Evolutionary conservation across 371 early-diverging fungal species (phyloP).

Genomic region (Rhizopus stolonifer): DNA sequence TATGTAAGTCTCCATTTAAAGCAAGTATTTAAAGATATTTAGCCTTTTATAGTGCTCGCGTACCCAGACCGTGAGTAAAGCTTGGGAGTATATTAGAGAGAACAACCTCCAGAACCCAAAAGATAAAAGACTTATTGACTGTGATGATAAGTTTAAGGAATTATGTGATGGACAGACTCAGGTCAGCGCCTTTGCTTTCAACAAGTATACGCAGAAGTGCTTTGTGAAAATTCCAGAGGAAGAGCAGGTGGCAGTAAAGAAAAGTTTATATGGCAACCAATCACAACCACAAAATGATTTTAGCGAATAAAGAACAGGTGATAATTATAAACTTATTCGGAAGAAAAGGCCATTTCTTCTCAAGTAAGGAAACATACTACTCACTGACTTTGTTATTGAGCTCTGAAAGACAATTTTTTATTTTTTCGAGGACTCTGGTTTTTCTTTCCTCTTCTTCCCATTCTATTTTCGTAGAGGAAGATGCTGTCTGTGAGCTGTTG

Average conservation of each 20-base stretch:
- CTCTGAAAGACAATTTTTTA: too few relatives aligned
- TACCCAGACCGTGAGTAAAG: conserved; percentile 41
- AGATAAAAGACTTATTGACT: conserved; percentile 36
- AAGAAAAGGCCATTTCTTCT: too few relatives aligned
- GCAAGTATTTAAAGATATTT: conserved; percentile 1
- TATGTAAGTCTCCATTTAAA: conserved; percentile 2
- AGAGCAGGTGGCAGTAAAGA: conserved; percentile 12
- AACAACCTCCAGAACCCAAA: conserved; percentile 40
- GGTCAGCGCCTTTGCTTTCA: conserved; percentile 16
- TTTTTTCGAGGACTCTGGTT: too few relatives aligned
- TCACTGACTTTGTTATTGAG: too few relatives aligned
- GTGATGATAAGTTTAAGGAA: conserved; percentile 39
- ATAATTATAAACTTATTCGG: too few relatives aligned
- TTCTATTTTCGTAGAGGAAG: too few relatives aligned
- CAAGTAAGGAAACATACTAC: too few relatives aligned
- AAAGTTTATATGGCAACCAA: not conserved
- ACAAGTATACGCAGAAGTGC: conserved; percentile 17
- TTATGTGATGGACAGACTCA: conserved; percentile 13
- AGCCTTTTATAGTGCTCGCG: conserved; percentile 31
- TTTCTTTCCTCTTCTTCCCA: too few relatives aligned
- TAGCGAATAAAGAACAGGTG: too few relatives aligned
- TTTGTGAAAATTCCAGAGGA: conserved; percentile 17
- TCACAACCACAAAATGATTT: not conserved
- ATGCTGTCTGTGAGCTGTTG: too few relatives aligned
- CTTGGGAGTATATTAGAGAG: conserved; percentile 52